These are phyloP conservation scores for Triangularia setosa DNA, from an alignment of 2,329 filamentous ascomycete species.

Conservation along the genomic window DNA sequence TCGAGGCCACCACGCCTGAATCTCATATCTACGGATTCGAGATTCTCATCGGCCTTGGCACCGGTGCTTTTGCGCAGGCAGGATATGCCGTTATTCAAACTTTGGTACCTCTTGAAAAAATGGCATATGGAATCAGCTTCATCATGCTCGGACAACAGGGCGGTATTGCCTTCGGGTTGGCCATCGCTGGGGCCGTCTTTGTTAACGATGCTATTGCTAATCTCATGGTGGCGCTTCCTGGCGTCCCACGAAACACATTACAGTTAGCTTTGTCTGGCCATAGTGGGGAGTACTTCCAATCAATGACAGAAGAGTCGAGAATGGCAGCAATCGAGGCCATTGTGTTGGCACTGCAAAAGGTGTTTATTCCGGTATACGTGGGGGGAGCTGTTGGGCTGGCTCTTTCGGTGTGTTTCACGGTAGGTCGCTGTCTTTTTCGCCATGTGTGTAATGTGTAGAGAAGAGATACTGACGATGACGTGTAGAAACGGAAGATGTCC, in stretches of 20 bases:
- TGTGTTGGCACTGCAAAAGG: not conserved
- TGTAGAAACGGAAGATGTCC: not conserved
- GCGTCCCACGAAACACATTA: not conserved
- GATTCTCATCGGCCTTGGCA: conserved; percentile 39
- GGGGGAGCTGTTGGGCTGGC: not conserved
- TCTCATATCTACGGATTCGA: conserved; percentile 32
- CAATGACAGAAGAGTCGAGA: not conserved
- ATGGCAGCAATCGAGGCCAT: not conserved
- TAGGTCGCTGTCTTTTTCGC: not conserved
- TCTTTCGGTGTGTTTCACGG: not conserved
- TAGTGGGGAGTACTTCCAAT: not conserved
- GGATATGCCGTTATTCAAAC: conserved; percentile 35
- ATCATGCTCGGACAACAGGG: conserved; percentile 13
- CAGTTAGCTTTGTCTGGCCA: not conserved
- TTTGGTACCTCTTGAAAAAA: conserved; percentile 29
- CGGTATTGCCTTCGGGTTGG: conserved; percentile 12
- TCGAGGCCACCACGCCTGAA: conserved; percentile 19
- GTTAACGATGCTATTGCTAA: conserved; percentile 9
- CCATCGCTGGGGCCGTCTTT: conserved; percentile 15
- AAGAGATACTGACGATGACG: not conserved
- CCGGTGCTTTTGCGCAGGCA: conserved; percentile 35
- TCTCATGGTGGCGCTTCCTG: not conserved
- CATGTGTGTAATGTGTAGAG: no score
- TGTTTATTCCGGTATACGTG: conserved; percentile 2
- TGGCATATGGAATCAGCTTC: conserved; percentile 19